A percentile compares a stretch with the other conserved stretches of the same genome.
These are phyloP conservation scores for Backusella morwellensis DNA, from an alignment of 192 early-diverging fungal genomes.

Conservation along the genomic window DNA sequence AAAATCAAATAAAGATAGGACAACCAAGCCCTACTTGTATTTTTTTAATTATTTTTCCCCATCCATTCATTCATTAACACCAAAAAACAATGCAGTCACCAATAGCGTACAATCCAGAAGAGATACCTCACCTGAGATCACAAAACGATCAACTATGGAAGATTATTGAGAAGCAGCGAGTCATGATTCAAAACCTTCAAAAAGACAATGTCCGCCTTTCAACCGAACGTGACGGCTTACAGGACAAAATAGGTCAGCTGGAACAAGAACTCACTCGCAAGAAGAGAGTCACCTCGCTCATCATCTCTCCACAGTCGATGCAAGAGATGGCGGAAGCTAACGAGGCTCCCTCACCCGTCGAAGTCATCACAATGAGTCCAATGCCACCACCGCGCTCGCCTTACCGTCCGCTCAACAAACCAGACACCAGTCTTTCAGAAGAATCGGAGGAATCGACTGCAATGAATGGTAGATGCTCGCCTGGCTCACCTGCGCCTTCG, in stretches of 20 bases:
- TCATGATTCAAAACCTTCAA: constrained; percentile 86
- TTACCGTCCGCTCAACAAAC: constrained; percentile 15
- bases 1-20: neutral
- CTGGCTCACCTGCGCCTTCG: neutral
- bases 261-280: constrained; percentile 14
- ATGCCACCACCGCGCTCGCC: constrained; percentile 30
- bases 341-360: neutral
- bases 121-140: constrained; percentile 11
- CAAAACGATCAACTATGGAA: constrained; percentile 91
- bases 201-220: constrained; percentile 48
- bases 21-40: neutral
- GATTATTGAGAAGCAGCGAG: constrained; percentile 87
- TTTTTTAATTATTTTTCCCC: neutral
- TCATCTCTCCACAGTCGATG: constrained; percentile 15
- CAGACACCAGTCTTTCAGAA: neutral
- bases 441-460: neutral
- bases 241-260: constrained; percentile 20
- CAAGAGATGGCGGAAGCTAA: constrained; percentile 15
- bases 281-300: constrained; percentile 12
- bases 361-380: constrained; percentile 3
- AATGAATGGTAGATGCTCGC: neutral
- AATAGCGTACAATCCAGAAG: neutral
- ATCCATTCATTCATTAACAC: neutral
- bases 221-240: constrained; percentile 41
- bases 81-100: neutral